These are phyloP conservation scores for Termitomyces sp. DNA, from an alignment of 768 basidiomycete genomes.

Conservation along the genomic window DNA sequence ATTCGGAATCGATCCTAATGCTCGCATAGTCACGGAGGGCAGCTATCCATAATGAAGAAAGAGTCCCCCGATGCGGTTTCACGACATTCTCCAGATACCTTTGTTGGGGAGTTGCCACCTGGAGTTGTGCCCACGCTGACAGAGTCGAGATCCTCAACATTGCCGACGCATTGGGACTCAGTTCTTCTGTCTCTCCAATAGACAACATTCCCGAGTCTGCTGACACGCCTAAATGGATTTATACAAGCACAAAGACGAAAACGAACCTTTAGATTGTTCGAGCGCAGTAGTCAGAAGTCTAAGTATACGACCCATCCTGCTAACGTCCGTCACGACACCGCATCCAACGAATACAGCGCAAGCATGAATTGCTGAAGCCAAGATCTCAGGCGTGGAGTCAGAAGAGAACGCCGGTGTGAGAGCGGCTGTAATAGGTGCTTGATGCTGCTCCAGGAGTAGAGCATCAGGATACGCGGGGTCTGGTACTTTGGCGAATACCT, in stretches of 20 bases:
- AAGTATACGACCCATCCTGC: constrained; percentile 89
- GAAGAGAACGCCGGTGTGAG: constrained; percentile 94
- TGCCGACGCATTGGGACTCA: constrained; percentile 91
- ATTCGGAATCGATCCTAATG: constrained; percentile 85
- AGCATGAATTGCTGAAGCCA: constrained; percentile 87
- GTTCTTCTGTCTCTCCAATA: constrained; percentile 79
- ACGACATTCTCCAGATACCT: constrained; percentile 76
- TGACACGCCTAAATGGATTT: not conserved
- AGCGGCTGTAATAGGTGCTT: constrained; percentile 96
- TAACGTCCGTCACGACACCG: constrained; percentile 87
- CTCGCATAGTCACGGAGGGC: constrained; percentile 89
- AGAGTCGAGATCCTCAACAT: constrained; percentile 92
- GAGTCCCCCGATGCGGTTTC: constrained; percentile 65
- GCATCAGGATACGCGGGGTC: constrained; percentile 93
- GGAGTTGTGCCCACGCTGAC: constrained; percentile 93
- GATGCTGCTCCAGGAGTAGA: constrained; percentile 90
- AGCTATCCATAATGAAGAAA: constrained; percentile 85
- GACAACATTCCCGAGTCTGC: constrained; percentile 79
- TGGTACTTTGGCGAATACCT: constrained; percentile 83
- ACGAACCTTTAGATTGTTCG: constrained; percentile 81
- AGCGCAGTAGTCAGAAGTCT: constrained; percentile 84
- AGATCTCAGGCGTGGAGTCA: constrained; percentile 92
- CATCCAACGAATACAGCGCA: constrained; percentile 95
- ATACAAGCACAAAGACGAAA: not conserved
- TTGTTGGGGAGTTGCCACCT: constrained; percentile 71